Conservation (phyloP, 139 green algal genomes). For the Closterium sp. region DNA sequence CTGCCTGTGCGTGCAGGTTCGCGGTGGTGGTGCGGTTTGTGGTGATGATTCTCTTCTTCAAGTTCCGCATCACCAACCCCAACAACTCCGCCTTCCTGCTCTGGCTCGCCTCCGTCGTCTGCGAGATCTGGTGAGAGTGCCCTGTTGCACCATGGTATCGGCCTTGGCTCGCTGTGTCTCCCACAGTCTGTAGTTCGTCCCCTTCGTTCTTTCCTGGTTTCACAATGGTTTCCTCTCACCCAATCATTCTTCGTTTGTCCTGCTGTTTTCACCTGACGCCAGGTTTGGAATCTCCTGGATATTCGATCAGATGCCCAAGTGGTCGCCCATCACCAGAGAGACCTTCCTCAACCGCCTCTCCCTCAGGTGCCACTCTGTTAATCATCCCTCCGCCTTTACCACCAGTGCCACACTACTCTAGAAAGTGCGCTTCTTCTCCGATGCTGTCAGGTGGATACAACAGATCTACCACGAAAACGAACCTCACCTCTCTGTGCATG, state of each 20-base stretch:
- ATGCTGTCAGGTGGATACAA: too few species aligned
- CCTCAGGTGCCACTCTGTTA: not conserved
- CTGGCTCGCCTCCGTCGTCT: slow-evolving; percentile 48
- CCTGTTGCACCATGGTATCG: too few species aligned
- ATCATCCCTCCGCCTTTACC: too few species aligned
- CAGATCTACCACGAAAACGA: too few species aligned
- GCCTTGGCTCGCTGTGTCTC: too few species aligned
- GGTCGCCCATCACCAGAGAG: slow-evolving; percentile 40
- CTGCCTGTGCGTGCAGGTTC: slow-evolving; percentile 12
- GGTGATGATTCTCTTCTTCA: slow-evolving; percentile 32
- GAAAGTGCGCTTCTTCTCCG: too few species aligned
- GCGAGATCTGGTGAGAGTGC: slow-evolving; percentile 42
- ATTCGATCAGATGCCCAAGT: slow-evolving; percentile 49
- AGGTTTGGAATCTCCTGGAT: slow-evolving; percentile 50
- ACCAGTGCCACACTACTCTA: too few species aligned
- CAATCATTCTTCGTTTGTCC: not conserved
- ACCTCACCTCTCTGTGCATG: too few species aligned
- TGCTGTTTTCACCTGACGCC: not conserved
- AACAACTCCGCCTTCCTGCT: slow-evolving; percentile 36
- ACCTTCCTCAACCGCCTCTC: slow-evolving; percentile 44
- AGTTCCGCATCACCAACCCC: slow-evolving; percentile 40
- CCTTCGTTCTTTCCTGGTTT: not conserved
- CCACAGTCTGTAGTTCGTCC: too few species aligned
- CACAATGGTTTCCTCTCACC: not conserved
- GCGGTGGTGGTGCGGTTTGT: slow-evolving; percentile 32